Evolutionary conservation across 1,139 yeast species (phyloP).

Genomic region (Magnusiomyces paraingens): DNA sequence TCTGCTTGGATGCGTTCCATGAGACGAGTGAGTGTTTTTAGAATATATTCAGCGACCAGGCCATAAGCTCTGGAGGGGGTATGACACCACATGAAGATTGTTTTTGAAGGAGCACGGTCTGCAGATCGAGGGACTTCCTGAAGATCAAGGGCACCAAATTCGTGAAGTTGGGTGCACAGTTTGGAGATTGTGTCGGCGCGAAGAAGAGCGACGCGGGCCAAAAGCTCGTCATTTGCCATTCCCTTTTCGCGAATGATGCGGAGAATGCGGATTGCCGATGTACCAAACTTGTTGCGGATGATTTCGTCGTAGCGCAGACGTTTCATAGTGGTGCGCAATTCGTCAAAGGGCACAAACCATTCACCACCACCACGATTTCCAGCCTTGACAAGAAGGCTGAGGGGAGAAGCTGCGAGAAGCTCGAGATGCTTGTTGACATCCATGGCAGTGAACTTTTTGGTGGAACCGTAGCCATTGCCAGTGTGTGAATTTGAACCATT

Average conservation of each 20-base stretch:
- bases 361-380: slow-evolving; percentile 37
- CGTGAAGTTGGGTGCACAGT: slow-evolving; percentile 33
- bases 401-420: slow-evolving; percentile 30
- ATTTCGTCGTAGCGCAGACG: slow-evolving; percentile 55
- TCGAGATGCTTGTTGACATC: slow-evolving; percentile 41
- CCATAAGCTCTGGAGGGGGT: slow-evolving; percentile 47
- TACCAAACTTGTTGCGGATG: slow-evolving; percentile 40
- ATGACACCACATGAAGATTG: slow-evolving; percentile 76
- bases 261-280: slow-evolving; percentile 54
- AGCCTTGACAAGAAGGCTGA: slow-evolving; percentile 29
- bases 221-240: slow-evolving; percentile 78
- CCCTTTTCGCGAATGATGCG: slow-evolving; percentile 62
- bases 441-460: slow-evolving; percentile 13
- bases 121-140: slow-evolving; percentile 93
- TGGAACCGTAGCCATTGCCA: neutral
- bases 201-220: slow-evolving; percentile 67
- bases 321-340: slow-evolving; percentile 37
- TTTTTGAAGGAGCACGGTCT: slow-evolving; percentile 86
- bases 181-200: slow-evolving; percentile 70
- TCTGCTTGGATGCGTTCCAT: slow-evolving; percentile 50
- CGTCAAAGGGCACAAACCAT: slow-evolving; percentile 37
- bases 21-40: slow-evolving; percentile 64
- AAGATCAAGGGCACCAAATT: slow-evolving; percentile 37
- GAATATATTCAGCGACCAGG: slow-evolving; percentile 47
- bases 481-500: neutral